Conservation (phyloP, 73 alveolate species). For the Blepharisma stoltei region DNA sequence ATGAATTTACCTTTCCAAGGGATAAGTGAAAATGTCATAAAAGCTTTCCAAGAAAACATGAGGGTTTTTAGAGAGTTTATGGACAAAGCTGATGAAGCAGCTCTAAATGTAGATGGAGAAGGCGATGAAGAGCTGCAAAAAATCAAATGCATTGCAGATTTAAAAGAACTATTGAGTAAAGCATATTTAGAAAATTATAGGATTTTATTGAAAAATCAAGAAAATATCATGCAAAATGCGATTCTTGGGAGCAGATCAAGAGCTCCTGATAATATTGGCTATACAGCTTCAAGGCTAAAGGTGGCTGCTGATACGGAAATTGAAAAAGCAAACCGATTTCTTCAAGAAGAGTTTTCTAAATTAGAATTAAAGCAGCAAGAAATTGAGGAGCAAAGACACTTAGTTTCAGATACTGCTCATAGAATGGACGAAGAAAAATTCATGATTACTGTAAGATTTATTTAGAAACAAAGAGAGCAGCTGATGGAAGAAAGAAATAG, state of each 20-base stretch:
- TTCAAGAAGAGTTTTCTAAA: slow-evolving; percentile 22
- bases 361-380: slow-evolving; percentile 8
- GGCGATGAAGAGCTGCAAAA: slow-evolving; percentile 11
- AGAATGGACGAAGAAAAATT: slow-evolving; percentile 14
- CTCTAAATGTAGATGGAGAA: slow-evolving; percentile 19
- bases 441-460: slow-evolving; percentile 16
- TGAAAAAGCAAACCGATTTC: slow-evolving; percentile 20
- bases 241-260: slow-evolving; percentile 19
- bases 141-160: slow-evolving; percentile 22
- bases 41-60: slow-evolving; percentile 33
- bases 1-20: slow-evolving; percentile 24
- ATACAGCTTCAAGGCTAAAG: slow-evolving; percentile 11
- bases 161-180: slow-evolving; percentile 27
- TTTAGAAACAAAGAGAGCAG: slow-evolving; percentile 27
- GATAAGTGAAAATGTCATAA: slow-evolving; percentile 21
- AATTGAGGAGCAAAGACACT: slow-evolving; percentile 1
- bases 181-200: slow-evolving; percentile 13
- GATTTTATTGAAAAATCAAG: slow-evolving; percentile 18
- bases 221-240: slow-evolving; percentile 10
- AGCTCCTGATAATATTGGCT: slow-evolving; percentile 19
- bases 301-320: slow-evolving; percentile 20
- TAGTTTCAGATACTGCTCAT: background rate
- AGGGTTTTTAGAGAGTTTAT: background rate
- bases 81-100: slow-evolving; percentile 20
- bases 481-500: slow-evolving; percentile 26